Evolutionary conservation across 106 monocot genomes (phyloP), one percentile per base, ranked within the genome.

Genomic region (Amphibolis antarctica): DNA sequence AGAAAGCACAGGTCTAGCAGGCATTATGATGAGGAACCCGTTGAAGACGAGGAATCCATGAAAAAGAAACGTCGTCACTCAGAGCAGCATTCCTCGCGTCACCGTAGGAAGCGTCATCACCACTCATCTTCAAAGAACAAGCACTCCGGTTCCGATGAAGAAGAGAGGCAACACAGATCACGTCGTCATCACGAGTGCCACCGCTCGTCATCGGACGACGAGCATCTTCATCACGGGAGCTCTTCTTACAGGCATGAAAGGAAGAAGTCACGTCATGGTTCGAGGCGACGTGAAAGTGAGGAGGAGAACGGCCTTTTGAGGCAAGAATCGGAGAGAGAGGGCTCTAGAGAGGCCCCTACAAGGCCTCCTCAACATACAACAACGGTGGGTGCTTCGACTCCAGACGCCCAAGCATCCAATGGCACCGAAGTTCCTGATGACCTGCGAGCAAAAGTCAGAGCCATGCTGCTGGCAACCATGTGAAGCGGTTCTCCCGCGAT

Each of bases 401-500:
- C 60, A 14, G 60, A 54, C 51, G 56, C 31, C 22, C 61, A 64
- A 50, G 45, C 69, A 1, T 28, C 69, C 44, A 45, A 53, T 59
- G 72, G 52, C 21, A 69, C 86, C 19, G 86, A 84, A 20, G 76
- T 89, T 49, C 75, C 93, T 1, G 79, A 68, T 42, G 93, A 89
- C 18, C 67, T 94, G 36, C 77, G 93, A 68, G 86, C 83, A 11
- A 94, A 94, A 77, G 66, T 94, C 59, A 72, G 93, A 47, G 89
- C 89, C 11, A 94, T 94, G 89, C 62, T 94, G 30, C 63, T 83
- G 30, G 83, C 83, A 71, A 89, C 83, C 14, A n/a, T 86, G 67
- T 89, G 52, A 51, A 60, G 19, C 18, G n/a, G n/a, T n/a, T 29
- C 14, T 27, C 17, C 12, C 12, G 28, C 28, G 26, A 53, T 11